Evolutionary conservation across 108 stramenopile genomes (phyloP), one percentile per base, ranked within the genome.

Genomic region (Nitzschia palea): DNA sequence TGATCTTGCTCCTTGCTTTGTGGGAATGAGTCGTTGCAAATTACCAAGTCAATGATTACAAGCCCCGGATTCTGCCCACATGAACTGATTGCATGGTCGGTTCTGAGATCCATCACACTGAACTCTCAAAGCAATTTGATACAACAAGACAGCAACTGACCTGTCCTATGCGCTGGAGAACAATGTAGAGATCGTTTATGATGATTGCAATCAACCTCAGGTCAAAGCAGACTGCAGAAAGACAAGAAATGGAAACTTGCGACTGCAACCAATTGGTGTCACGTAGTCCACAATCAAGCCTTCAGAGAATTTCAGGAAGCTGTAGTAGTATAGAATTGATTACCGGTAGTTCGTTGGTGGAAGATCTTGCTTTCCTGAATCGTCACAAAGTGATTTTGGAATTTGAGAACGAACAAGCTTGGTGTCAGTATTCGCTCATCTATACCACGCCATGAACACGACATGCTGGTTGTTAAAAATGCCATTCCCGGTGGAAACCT

Each of bases 51-150:
- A 54, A 50, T 14, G 66, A 59, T 47, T 35, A 18, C n/a, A n/a
- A n/a, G n/a, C n/a, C n/a, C 48, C 23, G 47, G 26, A 67, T 79
- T 4, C 58, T 65, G 12, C 42, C 55, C 27, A 36, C 12, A 60
- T 28, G 3, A 75, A 71, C 31, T 33, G 80, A 52, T 27, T 84
- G 83, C 44, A 15, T 22, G 5, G 55, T 44, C 18, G 80, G 83
- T 71, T 54, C 62, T 2, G 30, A 57, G 29, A 14, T 44, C 1
- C 71, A 75, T 47, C 32, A 29, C n/a, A 44, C 54, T 14, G 52
- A 64, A 22, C 37, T 84, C 23, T n/a, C 56, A 2, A 15, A 44
- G 23, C 68, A 74, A 30, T 1, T 78, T 15, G 47, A 62, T 3
- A 31, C 48, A 25, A 2, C 67, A n/a, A 54, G 36, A 37, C 31